Base-by-base conservation (phyloP, 2,329 filamentous ascomycete species). In the Colletotrichum sp. region DNA sequence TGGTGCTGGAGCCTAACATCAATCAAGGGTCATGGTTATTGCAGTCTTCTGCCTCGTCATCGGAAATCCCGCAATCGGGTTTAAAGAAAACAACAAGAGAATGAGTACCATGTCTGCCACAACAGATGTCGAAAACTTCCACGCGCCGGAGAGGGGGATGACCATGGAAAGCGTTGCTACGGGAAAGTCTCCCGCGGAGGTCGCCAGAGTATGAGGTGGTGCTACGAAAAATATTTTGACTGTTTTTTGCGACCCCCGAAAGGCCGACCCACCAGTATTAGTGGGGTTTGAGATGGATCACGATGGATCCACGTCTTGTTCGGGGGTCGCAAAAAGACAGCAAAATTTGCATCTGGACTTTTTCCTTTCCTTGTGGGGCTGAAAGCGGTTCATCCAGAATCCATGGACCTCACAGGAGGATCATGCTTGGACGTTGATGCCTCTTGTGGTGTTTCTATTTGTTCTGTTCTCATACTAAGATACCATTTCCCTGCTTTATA, bases 11-110 rank as follows among this genome's bases (percentile, higher is more conserved):
- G 21, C 21, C 72, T 77, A 8, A 77, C 6, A 24, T 8, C 13
- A 8, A 4, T 6, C 9, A 24, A 77, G 75, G 5, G 44, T 77
- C 24, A 71, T 77, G 71, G 71, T 71, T 15, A 30, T 55, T 15
- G 75, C 75, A 2, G 71, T 77, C 4, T 70, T 75, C 39, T 71
- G 60, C 21, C 32, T 77, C 2, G 39, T 75, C 6, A 77, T 77
- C 4, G 75, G 72, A 24, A 74, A 63, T 21, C 75, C 75, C 16
- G 75, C 65, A 5, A 24, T 77, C 4, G 75, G 66, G 3, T 71
- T 77, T 15, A 57, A 21, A 13, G 44, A 32, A 30, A 44, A 4
- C 16, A 18, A 67, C 3, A 67, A 30, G 6, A 21, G 26, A 26
- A 70, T 52, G 36, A 70, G 55, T n/a, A 63, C 66, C 7, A 59